Conservation (phyloP, 2,329 filamentous ascomycete species). For the Fusarium sp. region DNA sequence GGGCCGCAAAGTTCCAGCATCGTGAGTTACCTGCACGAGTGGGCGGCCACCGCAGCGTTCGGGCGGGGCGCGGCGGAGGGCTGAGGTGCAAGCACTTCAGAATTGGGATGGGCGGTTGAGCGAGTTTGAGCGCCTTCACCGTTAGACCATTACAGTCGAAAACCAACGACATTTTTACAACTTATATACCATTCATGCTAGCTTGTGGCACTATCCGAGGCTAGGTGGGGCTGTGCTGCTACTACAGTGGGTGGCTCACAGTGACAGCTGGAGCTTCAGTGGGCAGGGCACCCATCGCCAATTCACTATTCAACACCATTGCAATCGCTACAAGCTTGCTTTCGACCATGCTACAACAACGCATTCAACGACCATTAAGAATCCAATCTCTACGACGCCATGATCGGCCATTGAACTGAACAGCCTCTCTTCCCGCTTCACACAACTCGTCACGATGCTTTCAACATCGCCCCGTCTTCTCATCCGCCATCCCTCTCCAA, state of each 20-base stretch:
- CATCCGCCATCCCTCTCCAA: conserved; percentile 80
- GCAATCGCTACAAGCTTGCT: not conserved
- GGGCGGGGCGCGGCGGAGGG: conserved; percentile 73
- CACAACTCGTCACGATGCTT: conserved; percentile 64
- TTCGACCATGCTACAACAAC: not conserved
- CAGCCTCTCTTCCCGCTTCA: not conserved
- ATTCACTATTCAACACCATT: conserved; percentile 7
- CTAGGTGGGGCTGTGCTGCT: not conserved
- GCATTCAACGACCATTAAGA: not conserved
- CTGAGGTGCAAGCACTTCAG: conserved; percentile 57
- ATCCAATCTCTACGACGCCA: not conserved
- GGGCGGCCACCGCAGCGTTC: conserved; percentile 75
- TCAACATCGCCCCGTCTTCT: conserved; percentile 71
- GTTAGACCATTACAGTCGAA: conserved; percentile 74
- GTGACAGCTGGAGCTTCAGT: conserved; percentile 5
- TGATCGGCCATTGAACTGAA: conserved; percentile 15
- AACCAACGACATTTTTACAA: conserved; percentile 4
- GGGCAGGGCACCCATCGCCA: not conserved
- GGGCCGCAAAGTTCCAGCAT: conserved; percentile 66
- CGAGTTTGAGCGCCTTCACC: conserved; percentile 70
- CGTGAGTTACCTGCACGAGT: conserved; percentile 77
- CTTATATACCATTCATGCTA: conserved; percentile 37
- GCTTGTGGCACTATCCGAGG: not conserved
- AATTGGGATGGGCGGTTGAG: conserved; percentile 63
- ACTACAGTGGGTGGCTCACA: not conserved